Evolutionary conservation across 1,139 yeast genomes (phyloP), one percentile per base, ranked within the genome.

Genomic region (Blastobotrys apis): DNA sequence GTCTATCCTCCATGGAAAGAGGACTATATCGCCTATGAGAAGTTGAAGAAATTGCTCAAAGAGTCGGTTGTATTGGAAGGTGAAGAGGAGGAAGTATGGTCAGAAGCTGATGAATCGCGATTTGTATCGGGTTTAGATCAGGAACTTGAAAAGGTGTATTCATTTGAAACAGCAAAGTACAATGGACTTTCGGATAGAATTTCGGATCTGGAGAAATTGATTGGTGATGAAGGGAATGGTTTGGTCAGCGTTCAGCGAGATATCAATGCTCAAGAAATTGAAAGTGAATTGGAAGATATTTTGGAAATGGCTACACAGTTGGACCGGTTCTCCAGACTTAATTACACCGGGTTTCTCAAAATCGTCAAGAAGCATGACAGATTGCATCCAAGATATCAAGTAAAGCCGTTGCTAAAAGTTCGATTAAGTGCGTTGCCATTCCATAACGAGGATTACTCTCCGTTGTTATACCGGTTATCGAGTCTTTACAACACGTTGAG

Each of bases 361-460:
- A 86, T 92, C 56, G 97, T 90, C 54, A 90, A 92, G 71, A 92
- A 90, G 66, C 98, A 92, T 61, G 98, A 92, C 67, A 78, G 97
- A 47, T 67, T 90, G 53, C 97, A 90, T 63, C 77, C 88, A 17
- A 74, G 79, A 53, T 92, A 84, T 65, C 83, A 92, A 25, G 97
- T 92, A 31, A 83, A 81, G 64, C 95, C 97, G 0, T 69, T 92
- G 58, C 71, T 92, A 56, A 86, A 86, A 54, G 97, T 92, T 34
- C 75, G 98, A 58, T 74, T 92, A 65, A 83, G 81, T 62, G 82
- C 82, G 43, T 73, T 90, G 57, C 97, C 98, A 1, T 84, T 90
- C 74, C 94, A 90, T 63, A 80, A 90, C 15, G 98, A 92, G 67
- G 97, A 90, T 68, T 88, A 92, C 65, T 83, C 94, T 39, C 98